phyloP scores from a whole-genome alignment of 345 rosid genomes.

The Hibiscus trionum region DNA sequence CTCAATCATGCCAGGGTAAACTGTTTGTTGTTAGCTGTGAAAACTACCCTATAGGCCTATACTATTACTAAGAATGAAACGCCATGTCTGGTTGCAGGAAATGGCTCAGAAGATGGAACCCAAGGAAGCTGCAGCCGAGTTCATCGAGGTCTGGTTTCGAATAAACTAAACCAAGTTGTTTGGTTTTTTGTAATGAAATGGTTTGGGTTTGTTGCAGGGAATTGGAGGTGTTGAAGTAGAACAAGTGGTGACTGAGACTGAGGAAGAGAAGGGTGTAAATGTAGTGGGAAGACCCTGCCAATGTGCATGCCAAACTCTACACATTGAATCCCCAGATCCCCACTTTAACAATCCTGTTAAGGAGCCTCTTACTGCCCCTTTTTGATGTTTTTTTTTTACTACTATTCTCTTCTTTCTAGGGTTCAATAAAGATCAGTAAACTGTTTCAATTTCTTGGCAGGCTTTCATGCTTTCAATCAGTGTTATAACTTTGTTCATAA shows the following conservation, averaged over 20 bases:
- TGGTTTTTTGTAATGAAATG: too few species aligned
- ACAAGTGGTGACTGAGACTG: not conserved
- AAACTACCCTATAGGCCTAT: not conserved
- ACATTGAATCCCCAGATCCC: not conserved
- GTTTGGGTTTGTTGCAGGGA: not conserved
- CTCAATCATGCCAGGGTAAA: conserved; percentile 8
- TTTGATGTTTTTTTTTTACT: not conserved
- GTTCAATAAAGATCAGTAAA: not conserved
- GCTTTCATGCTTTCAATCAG: too few species aligned
- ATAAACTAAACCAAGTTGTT: too few species aligned
- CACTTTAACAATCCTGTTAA: not conserved
- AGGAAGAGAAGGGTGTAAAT: not conserved
- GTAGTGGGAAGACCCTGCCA: not conserved
- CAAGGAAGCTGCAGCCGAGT: not conserved
- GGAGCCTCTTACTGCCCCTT: conserved; percentile 11
- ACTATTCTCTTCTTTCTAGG: not conserved
- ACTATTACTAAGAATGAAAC: not conserved
- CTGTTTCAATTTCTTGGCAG: too few species aligned
- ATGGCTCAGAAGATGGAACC: conserved; percentile 11
- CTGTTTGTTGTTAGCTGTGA: not conserved
- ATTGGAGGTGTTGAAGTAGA: not conserved
- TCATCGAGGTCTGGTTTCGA: conserved; percentile 1
- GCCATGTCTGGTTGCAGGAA: conserved; percentile 4
- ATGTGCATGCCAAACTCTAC: not conserved
- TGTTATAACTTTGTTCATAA: too few species aligned